Evolutionary conservation across 1,139 yeast genomes (phyloP).

Genomic region (Wickerhamiella pararugosa): DNA sequence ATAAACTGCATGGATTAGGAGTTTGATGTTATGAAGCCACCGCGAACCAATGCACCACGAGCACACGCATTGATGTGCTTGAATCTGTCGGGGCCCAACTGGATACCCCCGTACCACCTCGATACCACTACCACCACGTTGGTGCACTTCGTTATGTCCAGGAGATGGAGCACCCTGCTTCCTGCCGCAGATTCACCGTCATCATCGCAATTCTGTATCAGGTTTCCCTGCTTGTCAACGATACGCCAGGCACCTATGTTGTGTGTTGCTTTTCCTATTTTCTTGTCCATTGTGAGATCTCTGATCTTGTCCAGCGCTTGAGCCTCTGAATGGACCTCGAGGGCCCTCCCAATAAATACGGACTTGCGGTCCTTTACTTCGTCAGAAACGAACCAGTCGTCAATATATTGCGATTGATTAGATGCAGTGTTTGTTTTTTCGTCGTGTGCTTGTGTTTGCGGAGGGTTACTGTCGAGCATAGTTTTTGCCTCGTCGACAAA

Average conservation of each 20-base stretch:
- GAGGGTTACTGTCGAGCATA: slow-evolving; percentile 10
- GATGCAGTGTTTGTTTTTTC: neutral
- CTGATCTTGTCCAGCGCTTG: slow-evolving; percentile 46
- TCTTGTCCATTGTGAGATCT: slow-evolving; percentile 44
- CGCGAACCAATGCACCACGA: slow-evolving; percentile 62
- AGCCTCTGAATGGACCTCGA: slow-evolving; percentile 39
- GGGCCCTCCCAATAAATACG: slow-evolving; percentile 65
- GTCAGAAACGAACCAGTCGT: slow-evolving; percentile 64
- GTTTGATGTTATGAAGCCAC: slow-evolving; percentile 32
- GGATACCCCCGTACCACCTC: slow-evolving; percentile 90
- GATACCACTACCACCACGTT: slow-evolving; percentile 77
- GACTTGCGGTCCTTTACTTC: slow-evolving; percentile 74
- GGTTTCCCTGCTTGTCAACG: slow-evolving; percentile 33
- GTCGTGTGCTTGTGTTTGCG: slow-evolving; percentile 3
- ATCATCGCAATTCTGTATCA: slow-evolving; percentile 72
- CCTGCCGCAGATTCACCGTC: slow-evolving; percentile 99
- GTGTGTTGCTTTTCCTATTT: slow-evolving; percentile 55
- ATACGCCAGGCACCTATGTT: slow-evolving; percentile 83
- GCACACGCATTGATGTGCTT: slow-evolving; percentile 86
- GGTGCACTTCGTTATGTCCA: slow-evolving; percentile 43
- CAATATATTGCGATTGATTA: slow-evolving; percentile 25
- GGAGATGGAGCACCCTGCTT: slow-evolving; percentile 61
- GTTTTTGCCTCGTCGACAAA: slow-evolving; percentile 50
- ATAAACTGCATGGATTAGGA: slow-evolving; percentile 8
- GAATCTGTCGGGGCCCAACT: slow-evolving; percentile 77